phyloP scores from a whole-genome alignment of 192 early-diverging fungal genomes.

The Chytriomyces sp. region DNA sequence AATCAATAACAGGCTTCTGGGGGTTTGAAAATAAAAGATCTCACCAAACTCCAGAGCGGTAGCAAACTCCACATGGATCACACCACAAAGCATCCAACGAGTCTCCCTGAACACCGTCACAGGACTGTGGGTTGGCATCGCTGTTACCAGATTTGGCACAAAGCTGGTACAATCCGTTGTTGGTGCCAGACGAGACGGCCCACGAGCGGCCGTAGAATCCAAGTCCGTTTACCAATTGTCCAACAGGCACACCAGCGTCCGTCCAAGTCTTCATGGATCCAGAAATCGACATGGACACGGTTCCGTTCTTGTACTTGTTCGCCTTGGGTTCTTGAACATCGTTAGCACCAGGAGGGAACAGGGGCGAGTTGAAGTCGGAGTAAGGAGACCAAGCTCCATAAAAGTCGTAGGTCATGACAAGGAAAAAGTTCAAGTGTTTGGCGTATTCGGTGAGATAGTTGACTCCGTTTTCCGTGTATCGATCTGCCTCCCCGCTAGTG shows the following conservation, averaged over 20 bases:
- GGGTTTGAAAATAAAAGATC: background rate
- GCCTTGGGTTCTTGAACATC: constrained; percentile 1
- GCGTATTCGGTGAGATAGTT: constrained; percentile 6
- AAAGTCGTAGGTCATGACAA: constrained; percentile 8
- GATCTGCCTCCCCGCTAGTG: background rate
- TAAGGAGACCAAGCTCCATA: constrained; percentile 2
- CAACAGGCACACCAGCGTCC: background rate
- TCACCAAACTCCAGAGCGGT: constrained; percentile 56
- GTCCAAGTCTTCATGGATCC: background rate
- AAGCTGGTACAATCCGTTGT: constrained; percentile 28
- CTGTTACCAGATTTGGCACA: background rate
- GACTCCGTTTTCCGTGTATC: background rate
- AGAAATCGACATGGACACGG: background rate
- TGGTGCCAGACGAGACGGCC: background rate
- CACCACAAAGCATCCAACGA: background rate
- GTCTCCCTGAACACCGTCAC: constrained; percentile 2
- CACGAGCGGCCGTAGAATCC: constrained; percentile 31
- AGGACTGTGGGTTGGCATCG: background rate
- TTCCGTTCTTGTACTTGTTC: constrained; percentile 11
- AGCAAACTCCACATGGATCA: background rate
- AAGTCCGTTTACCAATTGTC: constrained; percentile 8
- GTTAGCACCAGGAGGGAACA: constrained; percentile 10
- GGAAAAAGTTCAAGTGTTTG: background rate
- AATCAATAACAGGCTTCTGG: background rate
- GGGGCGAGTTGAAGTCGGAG: constrained; percentile 10